Evolutionary conservation across 2,329 filamentous ascomycete species (phyloP).

Genomic region (Dendrostoma leiphaemia): DNA sequence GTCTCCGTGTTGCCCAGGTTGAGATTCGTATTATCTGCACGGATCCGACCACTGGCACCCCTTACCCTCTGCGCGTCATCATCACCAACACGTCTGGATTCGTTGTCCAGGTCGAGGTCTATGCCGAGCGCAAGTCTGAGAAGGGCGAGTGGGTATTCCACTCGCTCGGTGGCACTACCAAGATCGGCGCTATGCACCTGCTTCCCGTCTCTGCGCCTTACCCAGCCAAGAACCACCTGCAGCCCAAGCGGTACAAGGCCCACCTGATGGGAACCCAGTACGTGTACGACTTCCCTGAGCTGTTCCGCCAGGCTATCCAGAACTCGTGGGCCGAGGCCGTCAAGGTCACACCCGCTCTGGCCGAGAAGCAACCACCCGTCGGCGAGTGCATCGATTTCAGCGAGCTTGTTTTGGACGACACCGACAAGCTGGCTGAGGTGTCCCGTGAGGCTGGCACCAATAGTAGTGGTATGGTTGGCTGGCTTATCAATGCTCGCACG

Average conservation of each 20-base stretch:
- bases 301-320: conserved; percentile 96
- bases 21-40: conserved; percentile 99
- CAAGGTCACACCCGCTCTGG: conserved; percentile 69
- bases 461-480: conserved; percentile 96
- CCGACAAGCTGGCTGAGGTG: conserved; percentile 88
- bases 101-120: conserved; percentile 96
- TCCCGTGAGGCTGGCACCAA: conserved; percentile 94
- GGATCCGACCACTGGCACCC: conserved; percentile 76
- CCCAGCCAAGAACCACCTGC: conserved; percentile 96
- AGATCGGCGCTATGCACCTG: conserved; percentile 93
- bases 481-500: conserved; percentile 91
- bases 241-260: conserved; percentile 99
- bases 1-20: conserved; percentile 91
- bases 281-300: conserved; percentile 98
- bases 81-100: conserved; percentile 99
- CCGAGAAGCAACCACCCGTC: conserved; percentile 76
- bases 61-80: conserved; percentile 90
- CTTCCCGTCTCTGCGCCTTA: conserved; percentile 89
- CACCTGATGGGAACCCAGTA: conserved; percentile 99
- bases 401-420: conserved; percentile 92
- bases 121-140: conserved; percentile 96
- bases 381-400: conserved; percentile 93
- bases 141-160: conserved; percentile 99
- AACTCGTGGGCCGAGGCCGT: conserved; percentile 84
- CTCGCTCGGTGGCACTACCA: conserved; percentile 91